These are phyloP conservation scores for Peronospora belbahrii DNA, from an alignment of 352 stramenopile genomes.

Conservation along the genomic window DNA sequence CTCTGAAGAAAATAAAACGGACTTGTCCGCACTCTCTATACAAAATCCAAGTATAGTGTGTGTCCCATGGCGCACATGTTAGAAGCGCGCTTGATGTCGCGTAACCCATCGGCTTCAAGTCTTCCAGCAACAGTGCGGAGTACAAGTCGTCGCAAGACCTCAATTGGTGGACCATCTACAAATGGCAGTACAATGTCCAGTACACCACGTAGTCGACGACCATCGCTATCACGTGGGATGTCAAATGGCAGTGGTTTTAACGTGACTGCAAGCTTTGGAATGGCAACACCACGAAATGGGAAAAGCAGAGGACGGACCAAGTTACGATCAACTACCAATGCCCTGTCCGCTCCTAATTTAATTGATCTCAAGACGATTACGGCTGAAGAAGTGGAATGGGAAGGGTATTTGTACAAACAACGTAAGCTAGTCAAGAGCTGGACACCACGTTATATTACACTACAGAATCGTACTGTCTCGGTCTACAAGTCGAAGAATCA, in stretches of 20 bases:
- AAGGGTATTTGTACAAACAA: conserved; percentile 87
- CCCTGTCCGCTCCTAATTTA: conserved; percentile 60
- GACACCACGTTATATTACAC: conserved; percentile 81
- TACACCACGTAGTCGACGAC: conserved; percentile 24
- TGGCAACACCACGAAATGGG: conserved; percentile 2
- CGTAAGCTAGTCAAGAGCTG: conserved; percentile 87
- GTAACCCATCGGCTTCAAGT: conserved; percentile 28
- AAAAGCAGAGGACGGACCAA: background rate
- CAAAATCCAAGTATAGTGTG: background rate
- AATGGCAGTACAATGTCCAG: conserved; percentile 15
- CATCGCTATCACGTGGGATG: conserved; percentile 29
- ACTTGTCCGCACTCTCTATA: conserved; percentile 1
- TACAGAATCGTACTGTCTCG: conserved; percentile 71
- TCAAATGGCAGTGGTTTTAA: conserved; percentile 22
- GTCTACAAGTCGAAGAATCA: conserved; percentile 87
- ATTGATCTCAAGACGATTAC: conserved; percentile 86
- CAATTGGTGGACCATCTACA: conserved; percentile 25
- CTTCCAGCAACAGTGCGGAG: conserved; percentile 14
- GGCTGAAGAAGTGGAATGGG: conserved; percentile 80
- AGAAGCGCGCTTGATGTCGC: conserved; percentile 51
- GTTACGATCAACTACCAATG: conserved; percentile 4
- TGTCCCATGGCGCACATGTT: conserved; percentile 53
- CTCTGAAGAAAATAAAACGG: background rate
- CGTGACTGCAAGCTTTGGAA: conserved; percentile 7
- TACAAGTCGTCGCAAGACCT: conserved; percentile 40